A percentile compares a stretch with the other conserved stretches of the same genome.
Evolutionary conservation across 2,329 filamentous ascomycete species (phyloP).

Genomic region (Aspergillus novoparasiticus): DNA sequence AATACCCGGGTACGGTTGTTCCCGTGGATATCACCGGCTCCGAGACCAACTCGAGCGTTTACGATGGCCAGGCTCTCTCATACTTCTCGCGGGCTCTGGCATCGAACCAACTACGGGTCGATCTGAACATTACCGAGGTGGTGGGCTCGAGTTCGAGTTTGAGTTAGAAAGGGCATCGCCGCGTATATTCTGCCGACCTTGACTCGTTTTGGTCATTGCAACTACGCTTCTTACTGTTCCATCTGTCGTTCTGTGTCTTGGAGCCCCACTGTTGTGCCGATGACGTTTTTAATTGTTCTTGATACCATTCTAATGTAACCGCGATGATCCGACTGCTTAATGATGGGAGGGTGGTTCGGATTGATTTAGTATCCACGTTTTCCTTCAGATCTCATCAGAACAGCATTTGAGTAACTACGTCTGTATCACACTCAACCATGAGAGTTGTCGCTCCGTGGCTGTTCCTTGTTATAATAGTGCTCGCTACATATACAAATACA

Average conservation of each 20-base stretch:
- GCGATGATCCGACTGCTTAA: not conserved
- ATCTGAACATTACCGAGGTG: conserved; percentile 42
- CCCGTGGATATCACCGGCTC: conserved; percentile 53
- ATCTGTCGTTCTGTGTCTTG: not conserved
- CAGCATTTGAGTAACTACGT: not conserved
- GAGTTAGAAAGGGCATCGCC: not conserved
- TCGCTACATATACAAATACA: not conserved
- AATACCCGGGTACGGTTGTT: conserved; percentile 52
- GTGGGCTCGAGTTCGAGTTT: not conserved
- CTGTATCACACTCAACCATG: not conserved
- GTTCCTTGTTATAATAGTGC: not conserved
- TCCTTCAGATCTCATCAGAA: not conserved
- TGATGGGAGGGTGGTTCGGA: not conserved
- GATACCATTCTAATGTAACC: conserved; percentile 2
- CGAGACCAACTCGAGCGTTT: conserved; percentile 45
- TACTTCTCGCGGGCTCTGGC: conserved; percentile 58
- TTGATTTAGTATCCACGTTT: not conserved
- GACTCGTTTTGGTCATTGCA: not conserved
- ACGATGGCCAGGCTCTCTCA: conserved; percentile 52
- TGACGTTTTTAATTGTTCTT: not conserved
- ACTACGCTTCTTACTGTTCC: conserved; percentile 1
- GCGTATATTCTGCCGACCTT: not conserved
- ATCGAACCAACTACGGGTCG: conserved; percentile 48
- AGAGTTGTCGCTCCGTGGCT: not conserved
- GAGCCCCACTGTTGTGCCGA: not conserved